Evolutionary conservation across 345 rosid species (phyloP).

Genomic region (Euphorbia pulcherrima): DNA sequence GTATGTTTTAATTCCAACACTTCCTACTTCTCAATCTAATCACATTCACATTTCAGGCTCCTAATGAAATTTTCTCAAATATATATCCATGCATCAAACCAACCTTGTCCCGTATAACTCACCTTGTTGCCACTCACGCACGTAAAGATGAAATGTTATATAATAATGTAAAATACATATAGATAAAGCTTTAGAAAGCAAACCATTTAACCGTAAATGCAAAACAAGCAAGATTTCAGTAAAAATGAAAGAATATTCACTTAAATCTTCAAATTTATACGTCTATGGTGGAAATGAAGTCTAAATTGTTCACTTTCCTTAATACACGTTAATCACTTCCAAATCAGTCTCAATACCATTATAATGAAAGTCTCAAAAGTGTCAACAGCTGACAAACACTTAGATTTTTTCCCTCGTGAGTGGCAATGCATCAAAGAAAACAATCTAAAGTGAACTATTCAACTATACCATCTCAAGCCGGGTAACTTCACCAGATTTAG

Average conservation of each 20-base stretch:
- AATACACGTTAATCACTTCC: background rate
- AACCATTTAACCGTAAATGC: background rate
- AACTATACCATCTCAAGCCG: slow-evolving; percentile 72
- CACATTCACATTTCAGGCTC: too few relatives aligned
- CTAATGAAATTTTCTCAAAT: too few relatives aligned
- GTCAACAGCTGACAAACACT: background rate
- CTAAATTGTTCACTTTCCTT: background rate
- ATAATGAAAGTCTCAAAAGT: background rate
- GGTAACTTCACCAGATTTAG: slow-evolving; percentile 70
- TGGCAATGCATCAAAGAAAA: background rate
- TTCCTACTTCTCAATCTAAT: too few relatives aligned
- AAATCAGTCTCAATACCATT: background rate
- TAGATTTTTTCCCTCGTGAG: background rate
- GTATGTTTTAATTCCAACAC: background rate
- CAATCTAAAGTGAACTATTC: background rate
- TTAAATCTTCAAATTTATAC: background rate
- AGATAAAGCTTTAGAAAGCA: background rate
- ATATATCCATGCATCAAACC: background rate
- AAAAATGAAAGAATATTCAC: background rate
- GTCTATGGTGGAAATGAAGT: background rate
- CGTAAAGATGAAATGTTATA: too few relatives aligned
- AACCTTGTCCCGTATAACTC: background rate
- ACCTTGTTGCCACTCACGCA: background rate
- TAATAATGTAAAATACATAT: background rate
- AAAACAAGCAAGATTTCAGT: background rate